A percentile compares a stretch with the other conserved stretches of the same genome.
phyloP scores from a whole-genome alignment of 345 rosid genomes.

The Cardiospermum halicacabum region DNA sequence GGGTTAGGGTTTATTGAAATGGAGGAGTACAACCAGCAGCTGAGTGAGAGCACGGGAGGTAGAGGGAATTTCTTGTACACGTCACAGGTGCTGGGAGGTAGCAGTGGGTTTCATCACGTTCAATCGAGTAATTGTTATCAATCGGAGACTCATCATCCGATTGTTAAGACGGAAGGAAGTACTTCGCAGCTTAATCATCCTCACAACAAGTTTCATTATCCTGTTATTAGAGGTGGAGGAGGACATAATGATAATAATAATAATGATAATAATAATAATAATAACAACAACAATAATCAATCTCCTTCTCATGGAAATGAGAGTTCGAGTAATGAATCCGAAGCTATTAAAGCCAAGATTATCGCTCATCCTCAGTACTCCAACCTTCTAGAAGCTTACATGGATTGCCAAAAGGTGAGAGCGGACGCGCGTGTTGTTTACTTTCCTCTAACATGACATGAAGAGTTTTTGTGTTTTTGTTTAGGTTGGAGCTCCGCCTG shows the following conservation, averaged over 20 bases:
- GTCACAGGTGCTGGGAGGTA: conserved; percentile 37
- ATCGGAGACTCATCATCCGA: conserved; percentile 46
- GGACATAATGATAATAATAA: too few species aligned
- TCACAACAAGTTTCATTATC: conserved; percentile 56
- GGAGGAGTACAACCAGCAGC: conserved; percentile 74
- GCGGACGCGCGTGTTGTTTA: background rate
- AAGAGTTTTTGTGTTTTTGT: too few species aligned
- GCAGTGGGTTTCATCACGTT: conserved; percentile 36
- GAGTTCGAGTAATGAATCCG: conserved; percentile 39
- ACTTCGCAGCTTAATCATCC: conserved; percentile 42
- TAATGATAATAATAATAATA: too few species aligned
- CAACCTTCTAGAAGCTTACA: conserved; percentile 81
- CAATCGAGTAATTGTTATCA: conserved; percentile 53
- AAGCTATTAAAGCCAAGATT: conserved; percentile 90
- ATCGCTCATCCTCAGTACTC: conserved; percentile 90
- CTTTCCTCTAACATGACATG: background rate
- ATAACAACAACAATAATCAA: too few species aligned
- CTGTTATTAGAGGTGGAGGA: conserved; percentile 53
- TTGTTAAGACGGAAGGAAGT: conserved; percentile 74
- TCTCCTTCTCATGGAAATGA: conserved; percentile 46
- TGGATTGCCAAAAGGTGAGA: conserved; percentile 99
- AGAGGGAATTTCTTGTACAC: conserved; percentile 75
- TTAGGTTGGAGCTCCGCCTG: conserved; percentile 97
- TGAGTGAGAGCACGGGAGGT: conserved; percentile 47
- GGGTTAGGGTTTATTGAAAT: conserved; percentile 33